Base-by-base conservation (phyloP, 768 basidiomycete genomes). In the Trametes coccinea region DNA sequence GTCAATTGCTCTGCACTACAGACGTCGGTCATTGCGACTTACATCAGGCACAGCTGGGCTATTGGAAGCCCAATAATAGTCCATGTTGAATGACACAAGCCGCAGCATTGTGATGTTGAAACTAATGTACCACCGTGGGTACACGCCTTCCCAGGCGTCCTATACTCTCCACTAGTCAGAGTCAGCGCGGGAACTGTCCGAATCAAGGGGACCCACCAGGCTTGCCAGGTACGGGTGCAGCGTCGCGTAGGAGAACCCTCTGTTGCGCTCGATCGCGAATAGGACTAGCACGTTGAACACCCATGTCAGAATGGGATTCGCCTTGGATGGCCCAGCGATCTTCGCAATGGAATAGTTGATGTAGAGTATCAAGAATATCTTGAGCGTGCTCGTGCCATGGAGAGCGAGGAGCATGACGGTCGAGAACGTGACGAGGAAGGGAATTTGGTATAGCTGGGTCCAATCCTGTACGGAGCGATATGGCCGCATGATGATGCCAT, bases 61-160 rank as follows among this genome's bases (percentile, higher is more conserved):
- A 11, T 72, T 78, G 66, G 78, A 84, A 4, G 92, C 84, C 95
- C 95, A 98, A 67, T 92, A 85, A 70, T 89, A 89, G 71, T 99
- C 97, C 85, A 96, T 86, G 63, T 87, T 90, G 78, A 94, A 99
- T 0, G 95, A 95, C 5, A 99, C 81, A 13, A 98, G 80, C 34
- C 96, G 85, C 44, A 98, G 80, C 90, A 95, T 95, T 2, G 95
- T 94, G 66, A 98, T 94, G 73, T 98, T 98, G 80, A 96, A 98
- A 66, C 79, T 84, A 67, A 98, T 80, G 66, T 98, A 85, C 97
- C 97, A 99, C 17, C 94, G 82, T 10, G 95, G 91, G 62, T 95
- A 89, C 16, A 92, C 76, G 5, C 97, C 97, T 71, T 81, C 77
- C 66, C 81, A 82, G 0, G 68, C 61, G 68, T 92, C 90, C 89